Evolutionary conservation across 176 grass and related monocot genomes (phyloP), one percentile per base, ranked within the genome.

Genomic region (Avena insularis): DNA sequence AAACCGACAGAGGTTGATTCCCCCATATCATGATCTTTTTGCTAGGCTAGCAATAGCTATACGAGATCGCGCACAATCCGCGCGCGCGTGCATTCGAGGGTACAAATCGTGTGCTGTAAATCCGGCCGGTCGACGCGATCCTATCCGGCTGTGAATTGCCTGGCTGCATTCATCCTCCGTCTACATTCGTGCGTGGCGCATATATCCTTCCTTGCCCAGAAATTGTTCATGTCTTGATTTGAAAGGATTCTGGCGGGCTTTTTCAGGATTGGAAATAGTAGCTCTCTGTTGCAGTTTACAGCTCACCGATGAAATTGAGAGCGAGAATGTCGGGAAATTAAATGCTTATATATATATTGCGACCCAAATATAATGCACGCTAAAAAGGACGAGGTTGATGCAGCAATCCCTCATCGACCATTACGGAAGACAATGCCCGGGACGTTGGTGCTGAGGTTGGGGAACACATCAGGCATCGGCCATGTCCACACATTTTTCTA

Each of bases 61-160:
- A 51, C 16, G 61, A 62, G 60, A 86, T 90, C 54, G 53, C 79
- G 43, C n/a, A 20, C 12, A 25, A 77, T 90, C 61, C 17, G 48
- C 36, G 23, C 8, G 16, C 25, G 23, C 8, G 16, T 33, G 63
- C 17, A 6, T 4, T 21, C 19, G 5, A 36, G 36, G 9, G 16
- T 38, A 11, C 16, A 20, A 20, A 10, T 2, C 9, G 35, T 71
- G 67, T 71, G 36, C 11, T 73, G 71, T 49, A 66, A 66, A 73
- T 73, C 71, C 46, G 71, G 11, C 71, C 46, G 43, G 11, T 48
- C 71, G n/a, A 48, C 40, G 40, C 6, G 70, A 72, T 48, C 70
- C 43, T 48, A 20, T 48, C 70, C 20, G 43, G 21, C 45, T 73
- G 43, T 25, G 6, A 74, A 1, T 27, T 67, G 5, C 16, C 19